Percentiles rank a stretch among this genome's conserved stretches.
phyloP scores from a whole-genome alignment of 768 basidiomycete species.

The Mycena latifolia region DNA sequence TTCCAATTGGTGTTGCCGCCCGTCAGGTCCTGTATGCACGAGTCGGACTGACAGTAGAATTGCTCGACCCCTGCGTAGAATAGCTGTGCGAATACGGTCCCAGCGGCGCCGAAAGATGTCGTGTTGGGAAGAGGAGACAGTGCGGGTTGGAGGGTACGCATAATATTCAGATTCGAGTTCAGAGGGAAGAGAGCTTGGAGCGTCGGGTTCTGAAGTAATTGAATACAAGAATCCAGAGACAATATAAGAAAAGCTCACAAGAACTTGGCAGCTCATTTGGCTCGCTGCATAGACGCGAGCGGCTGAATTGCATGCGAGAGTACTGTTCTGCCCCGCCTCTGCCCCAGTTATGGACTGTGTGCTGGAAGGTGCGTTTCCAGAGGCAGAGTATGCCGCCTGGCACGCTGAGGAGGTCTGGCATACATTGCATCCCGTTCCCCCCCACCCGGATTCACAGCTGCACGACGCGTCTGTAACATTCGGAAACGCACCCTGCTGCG shows the following conservation, averaged over 20 bases:
- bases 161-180: conserved; percentile 80
- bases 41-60: conserved; percentile 84
- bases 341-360: conserved; percentile 42
- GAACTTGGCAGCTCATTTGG: conserved; percentile 88
- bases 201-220: conserved; percentile 77
- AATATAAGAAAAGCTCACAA: conserved; percentile 60
- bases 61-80: conserved; percentile 89
- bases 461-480: conserved; percentile 80
- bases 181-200: conserved; percentile 81
- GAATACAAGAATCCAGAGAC: not conserved
- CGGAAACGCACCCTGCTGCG: conserved; percentile 58
- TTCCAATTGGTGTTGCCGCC: conserved; percentile 67
- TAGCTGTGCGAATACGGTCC: conserved; percentile 74
- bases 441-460: conserved; percentile 81
- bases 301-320: conserved; percentile 77
- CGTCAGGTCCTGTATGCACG: conserved; percentile 73
- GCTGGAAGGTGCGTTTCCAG: conserved; percentile 49
- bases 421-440: conserved; percentile 84
- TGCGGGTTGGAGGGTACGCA: conserved; percentile 77
- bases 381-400: conserved; percentile 67
- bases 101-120: conserved; percentile 67
- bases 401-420: conserved; percentile 79
- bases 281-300: conserved; percentile 83
- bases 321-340: conserved; percentile 63
- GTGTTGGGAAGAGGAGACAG: conserved; percentile 77